Evolutionary conservation across 345 rosid genomes (phyloP), one percentile per base, ranked within the genome.

Genomic region (Geranium brycei): DNA sequence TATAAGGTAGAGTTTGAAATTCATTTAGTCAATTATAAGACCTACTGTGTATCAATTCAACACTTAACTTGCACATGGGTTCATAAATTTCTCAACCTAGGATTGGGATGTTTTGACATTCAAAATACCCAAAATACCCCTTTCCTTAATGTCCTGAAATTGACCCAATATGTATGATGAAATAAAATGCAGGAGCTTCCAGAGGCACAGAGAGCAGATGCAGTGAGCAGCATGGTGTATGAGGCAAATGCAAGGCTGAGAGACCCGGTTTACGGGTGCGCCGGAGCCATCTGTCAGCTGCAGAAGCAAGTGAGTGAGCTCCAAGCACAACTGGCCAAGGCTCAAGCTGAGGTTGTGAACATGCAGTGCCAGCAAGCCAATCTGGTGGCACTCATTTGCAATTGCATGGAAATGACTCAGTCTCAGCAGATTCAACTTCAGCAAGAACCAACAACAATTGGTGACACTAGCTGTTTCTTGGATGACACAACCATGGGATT

Each of bases 151-250:
- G 8, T 38, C 11, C 11, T 38, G 47, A 38, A 38, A 1, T 38
- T 38, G 47, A 38, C 47, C 47, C 6, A 5, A 38, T 38, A 38
- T 38, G 28, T 38, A 5, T n/a, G n/a, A 38, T 28, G 0, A 31
- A 41, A 0, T 3, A 3, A n/a, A n/a, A 59, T 65, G 3, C 71
- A 78, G 81, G 81, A 78, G 31, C 81, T 78, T 12, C 81, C 81
- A 7, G 81, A 78, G 51, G 30, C 68, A 4, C 78, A 74, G 32
- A 78, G 81, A 64, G 78, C 81, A 0, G 81, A 78, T 31, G 81
- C 81, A 17, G 81, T 78, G 64, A 78, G 81, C 70, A 78, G 81
- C 66, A 78, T 78, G 81, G 81, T 78, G 19, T 78, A 78, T 15
- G 81, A 78, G 63, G 81, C 81, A 10, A 74, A 68, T 55, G 78